These are phyloP conservation scores for Galerina marginata DNA, from an alignment of 768 basidiomycete genomes.

Conservation along the genomic window DNA sequence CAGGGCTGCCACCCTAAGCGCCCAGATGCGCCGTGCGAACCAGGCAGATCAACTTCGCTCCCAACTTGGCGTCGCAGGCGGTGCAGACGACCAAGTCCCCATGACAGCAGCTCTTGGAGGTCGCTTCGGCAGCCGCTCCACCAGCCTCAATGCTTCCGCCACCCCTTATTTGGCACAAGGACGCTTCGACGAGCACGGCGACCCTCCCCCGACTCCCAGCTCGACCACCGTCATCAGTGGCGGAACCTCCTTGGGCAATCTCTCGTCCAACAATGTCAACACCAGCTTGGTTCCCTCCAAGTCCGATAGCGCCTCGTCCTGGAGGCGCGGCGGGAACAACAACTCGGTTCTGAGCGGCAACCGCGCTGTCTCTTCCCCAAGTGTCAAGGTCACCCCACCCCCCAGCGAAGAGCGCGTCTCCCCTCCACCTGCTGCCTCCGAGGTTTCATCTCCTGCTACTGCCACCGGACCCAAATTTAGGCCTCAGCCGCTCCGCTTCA, in stretches of 20 bases:
- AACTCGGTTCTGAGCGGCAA: slow-evolving; percentile 75
- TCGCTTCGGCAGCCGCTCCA: slow-evolving; percentile 71
- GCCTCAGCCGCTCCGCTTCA: slow-evolving; percentile 73
- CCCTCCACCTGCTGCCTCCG: slow-evolving; percentile 46
- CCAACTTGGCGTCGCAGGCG: slow-evolving; percentile 53
- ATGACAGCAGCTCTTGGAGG: slow-evolving; percentile 85
- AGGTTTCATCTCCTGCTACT: slow-evolving; percentile 21
- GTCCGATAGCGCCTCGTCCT: slow-evolving; percentile 79
- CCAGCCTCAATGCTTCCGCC: slow-evolving; percentile 45
- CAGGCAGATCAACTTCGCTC: slow-evolving; percentile 72
- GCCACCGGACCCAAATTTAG: slow-evolving; percentile 49
- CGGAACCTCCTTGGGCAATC: slow-evolving; percentile 69
- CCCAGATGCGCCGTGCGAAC: slow-evolving; percentile 68
- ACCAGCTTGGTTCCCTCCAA: slow-evolving; percentile 62
- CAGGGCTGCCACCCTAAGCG: slow-evolving; percentile 56
- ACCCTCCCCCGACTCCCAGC: slow-evolving; percentile 60
- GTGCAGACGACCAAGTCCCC: slow-evolving; percentile 64
- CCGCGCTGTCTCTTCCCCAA: slow-evolving; percentile 65
- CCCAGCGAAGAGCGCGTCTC: slow-evolving; percentile 60
- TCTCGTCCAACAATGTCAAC: slow-evolving; percentile 45
- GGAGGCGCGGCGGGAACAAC: slow-evolving; percentile 78
- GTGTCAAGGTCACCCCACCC: slow-evolving; percentile 76
- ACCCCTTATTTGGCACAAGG: not conserved
- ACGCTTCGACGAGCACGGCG: slow-evolving; percentile 44
- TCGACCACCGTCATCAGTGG: slow-evolving; percentile 75